phyloP scores from a whole-genome alignment of 352 stramenopile species.

The Pythium dissotocum region DNA sequence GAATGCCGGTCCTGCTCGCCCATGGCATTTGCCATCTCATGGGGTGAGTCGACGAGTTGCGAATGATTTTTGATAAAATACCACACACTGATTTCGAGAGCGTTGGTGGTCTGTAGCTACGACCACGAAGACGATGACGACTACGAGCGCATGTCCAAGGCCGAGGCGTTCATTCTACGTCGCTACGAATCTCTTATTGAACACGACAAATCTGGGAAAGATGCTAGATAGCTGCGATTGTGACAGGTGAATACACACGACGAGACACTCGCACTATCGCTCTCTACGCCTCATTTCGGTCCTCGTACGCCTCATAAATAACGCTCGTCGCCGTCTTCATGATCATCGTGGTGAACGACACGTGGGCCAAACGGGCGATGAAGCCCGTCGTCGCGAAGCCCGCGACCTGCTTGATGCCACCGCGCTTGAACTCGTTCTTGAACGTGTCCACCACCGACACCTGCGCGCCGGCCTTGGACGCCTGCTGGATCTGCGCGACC shows the following conservation, averaged over 20 bases:
- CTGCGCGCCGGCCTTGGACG: conserved; percentile 83
- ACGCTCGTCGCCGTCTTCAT: conserved; percentile 88
- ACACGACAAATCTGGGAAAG: conserved; percentile 13
- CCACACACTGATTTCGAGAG: background rate
- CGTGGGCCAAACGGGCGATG: conserved; percentile 64
- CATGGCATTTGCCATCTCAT: conserved; percentile 84
- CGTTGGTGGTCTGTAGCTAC: conserved; percentile 44
- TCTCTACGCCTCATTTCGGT: conserved; percentile 24
- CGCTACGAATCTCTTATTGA: conserved; percentile 53
- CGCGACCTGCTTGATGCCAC: conserved; percentile 77
- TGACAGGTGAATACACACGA: conserved; percentile 4
- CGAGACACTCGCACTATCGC: background rate
- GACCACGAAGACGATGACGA: conserved; percentile 79
- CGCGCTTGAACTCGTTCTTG: conserved; percentile 67
- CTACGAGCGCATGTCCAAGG: conserved; percentile 74
- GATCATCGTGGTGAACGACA: conserved; percentile 90
- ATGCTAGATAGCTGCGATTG: background rate
- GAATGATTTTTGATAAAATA: background rate
- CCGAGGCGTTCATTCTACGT: conserved; percentile 66
- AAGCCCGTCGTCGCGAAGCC: conserved; percentile 86
- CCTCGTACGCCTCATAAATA: conserved; percentile 81
- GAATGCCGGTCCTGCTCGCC: conserved; percentile 71
- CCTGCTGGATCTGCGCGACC: conserved; percentile 93
- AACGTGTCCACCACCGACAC: conserved; percentile 80
- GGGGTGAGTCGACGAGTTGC: conserved; percentile 41